phyloP scores from a whole-genome alignment of 352 stramenopile species.

The Pythium rishiriense region DNA sequence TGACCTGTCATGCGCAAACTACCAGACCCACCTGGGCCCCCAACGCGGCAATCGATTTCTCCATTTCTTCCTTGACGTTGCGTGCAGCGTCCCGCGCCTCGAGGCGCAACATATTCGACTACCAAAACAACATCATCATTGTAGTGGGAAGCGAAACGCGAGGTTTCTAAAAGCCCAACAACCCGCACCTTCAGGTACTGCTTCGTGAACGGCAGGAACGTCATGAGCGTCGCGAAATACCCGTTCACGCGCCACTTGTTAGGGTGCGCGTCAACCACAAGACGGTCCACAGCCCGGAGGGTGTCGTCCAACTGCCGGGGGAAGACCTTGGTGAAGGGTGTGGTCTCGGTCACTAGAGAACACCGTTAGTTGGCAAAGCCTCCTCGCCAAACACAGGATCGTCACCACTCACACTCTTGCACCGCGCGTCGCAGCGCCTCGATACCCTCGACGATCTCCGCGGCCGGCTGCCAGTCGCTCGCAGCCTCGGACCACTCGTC shows the following conservation, averaged over 20 bases:
- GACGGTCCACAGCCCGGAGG: slow-evolving; percentile 72
- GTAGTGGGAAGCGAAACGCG: background rate
- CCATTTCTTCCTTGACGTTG: slow-evolving; percentile 56
- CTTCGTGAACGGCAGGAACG: slow-evolving; percentile 87
- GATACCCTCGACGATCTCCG: slow-evolving; percentile 51
- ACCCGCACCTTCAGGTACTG: slow-evolving; percentile 79
- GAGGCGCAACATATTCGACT: slow-evolving; percentile 86
- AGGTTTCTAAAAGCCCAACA: background rate
- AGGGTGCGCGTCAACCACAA: slow-evolving; percentile 81
- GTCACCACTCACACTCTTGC: slow-evolving; percentile 50
- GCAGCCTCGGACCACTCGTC: slow-evolving; percentile 66
- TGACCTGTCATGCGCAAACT: background rate
- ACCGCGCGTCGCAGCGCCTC: slow-evolving; percentile 63
- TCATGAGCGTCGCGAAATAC: slow-evolving; percentile 88
- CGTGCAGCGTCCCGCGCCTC: slow-evolving; percentile 74
- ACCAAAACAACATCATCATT: background rate
- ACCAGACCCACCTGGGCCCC: slow-evolving; percentile 27
- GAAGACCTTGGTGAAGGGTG: slow-evolving; percentile 81
- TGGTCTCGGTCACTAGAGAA: slow-evolving; percentile 44
- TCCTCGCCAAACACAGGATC: background rate
- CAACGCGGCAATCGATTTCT: slow-evolving; percentile 41
- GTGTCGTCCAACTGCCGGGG: slow-evolving; percentile 76
- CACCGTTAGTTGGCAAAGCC: background rate
- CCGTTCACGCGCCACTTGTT: slow-evolving; percentile 90
- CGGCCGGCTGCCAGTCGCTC: slow-evolving; percentile 65